A percentile compares a stretch with the other conserved stretches of the same genome.
phyloP scores from a whole-genome alignment of 2,329 filamentous ascomycete species.

The Westerdykella aurantiaca region DNA sequence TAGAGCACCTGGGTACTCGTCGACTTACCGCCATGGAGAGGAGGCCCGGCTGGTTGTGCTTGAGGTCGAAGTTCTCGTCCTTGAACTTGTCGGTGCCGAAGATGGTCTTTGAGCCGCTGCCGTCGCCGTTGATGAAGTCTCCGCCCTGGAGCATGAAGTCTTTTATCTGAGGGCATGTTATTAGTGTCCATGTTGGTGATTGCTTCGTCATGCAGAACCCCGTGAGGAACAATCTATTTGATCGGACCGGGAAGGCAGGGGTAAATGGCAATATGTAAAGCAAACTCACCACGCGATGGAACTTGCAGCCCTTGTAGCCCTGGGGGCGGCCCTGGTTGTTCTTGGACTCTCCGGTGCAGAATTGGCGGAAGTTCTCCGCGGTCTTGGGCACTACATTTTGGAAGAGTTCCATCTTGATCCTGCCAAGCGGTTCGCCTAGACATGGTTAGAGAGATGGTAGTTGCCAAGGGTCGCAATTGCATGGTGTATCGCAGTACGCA shows the following conservation, averaged over 20 bases:
- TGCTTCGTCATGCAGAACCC: no score
- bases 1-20: constrained; percentile 2
- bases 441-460: constrained; percentile 6
- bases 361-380: constrained; percentile 94
- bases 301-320: constrained; percentile 91
- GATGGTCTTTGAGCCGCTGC: constrained; percentile 80
- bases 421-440: constrained; percentile 32
- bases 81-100: constrained; percentile 79
- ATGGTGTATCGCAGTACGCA: no score
- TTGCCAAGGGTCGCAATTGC: no score
- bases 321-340: constrained; percentile 70
- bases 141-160: constrained; percentile 98
- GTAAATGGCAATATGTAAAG: neutral
- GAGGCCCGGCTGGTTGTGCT: constrained; percentile 73
- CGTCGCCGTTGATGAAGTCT: constrained; percentile 90
- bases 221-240: no score
- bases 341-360: constrained; percentile 91
- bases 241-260: neutral
- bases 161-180: constrained; percentile 59
- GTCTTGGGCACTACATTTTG: constrained; percentile 77
- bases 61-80: constrained; percentile 82
- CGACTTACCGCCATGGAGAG: constrained; percentile 83
- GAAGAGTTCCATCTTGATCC: constrained; percentile 61
- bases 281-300: constrained; percentile 77
- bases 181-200: neutral